These are phyloP conservation scores for Gaultheria prostrata DNA, from an alignment of 148 eudicot genomes.

Conservation along the genomic window DNA sequence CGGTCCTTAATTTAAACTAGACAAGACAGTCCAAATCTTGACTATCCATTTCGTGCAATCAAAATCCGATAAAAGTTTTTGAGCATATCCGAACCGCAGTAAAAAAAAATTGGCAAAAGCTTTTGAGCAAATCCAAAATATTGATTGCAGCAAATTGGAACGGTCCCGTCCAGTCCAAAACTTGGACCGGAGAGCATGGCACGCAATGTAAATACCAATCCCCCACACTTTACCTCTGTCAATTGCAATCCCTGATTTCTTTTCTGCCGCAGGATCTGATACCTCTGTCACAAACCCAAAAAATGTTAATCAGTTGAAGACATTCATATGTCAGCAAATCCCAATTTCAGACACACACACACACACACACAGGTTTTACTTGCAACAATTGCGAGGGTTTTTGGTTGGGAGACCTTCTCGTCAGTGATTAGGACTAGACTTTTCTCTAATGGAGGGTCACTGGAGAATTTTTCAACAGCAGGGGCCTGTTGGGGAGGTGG, in stretches of 20 bases:
- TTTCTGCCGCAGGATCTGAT: conserved; percentile 15
- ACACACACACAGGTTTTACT: no score
- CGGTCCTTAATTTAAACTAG: no score
- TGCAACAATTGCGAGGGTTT: not conserved
- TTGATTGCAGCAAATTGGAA: no score
- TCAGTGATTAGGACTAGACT: not conserved
- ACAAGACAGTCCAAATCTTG: no score
- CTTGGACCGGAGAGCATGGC: no score
- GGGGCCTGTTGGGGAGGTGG: conserved; percentile 4
- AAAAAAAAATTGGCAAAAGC: no score
- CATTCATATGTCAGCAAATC: not conserved
- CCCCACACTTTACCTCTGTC: conserved; percentile 36
- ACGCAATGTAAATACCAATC: not conserved
- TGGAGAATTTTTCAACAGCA: conserved; percentile 6
- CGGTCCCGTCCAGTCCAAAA: no score
- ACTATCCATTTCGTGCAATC: no score
- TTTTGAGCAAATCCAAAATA: no score
- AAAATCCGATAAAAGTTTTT: no score
- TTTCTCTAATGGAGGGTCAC: not conserved
- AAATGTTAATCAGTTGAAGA: no score
- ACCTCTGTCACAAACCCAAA: conserved; percentile 19
- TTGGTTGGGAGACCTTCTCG: conserved; percentile 3
- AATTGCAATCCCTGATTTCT: conserved; percentile 28
- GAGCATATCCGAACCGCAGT: no score
- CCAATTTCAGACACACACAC: not conserved